These are phyloP conservation scores for Bombardia bombarda DNA, from an alignment of 495 filamentous ascomycete species.

Conservation along the genomic window DNA sequence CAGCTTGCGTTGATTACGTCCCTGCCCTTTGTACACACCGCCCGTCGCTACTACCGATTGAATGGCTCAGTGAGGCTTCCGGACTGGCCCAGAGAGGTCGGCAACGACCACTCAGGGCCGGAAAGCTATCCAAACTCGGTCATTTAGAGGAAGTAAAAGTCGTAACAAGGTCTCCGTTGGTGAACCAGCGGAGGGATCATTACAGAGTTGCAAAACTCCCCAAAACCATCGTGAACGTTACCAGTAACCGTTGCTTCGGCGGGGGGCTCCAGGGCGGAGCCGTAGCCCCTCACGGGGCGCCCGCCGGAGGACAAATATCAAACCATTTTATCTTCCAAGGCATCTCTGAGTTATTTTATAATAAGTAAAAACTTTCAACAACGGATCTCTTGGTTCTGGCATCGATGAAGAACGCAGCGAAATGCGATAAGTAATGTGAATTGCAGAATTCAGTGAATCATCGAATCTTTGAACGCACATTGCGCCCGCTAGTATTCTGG, in stretches of 20 bases:
- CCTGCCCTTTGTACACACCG: conserved; percentile 67
- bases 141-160: conserved; percentile 73
- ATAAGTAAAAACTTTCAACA: conserved; percentile 62
- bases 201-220: conserved; percentile 36
- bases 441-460: conserved; percentile 69
- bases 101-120: conserved; percentile 56
- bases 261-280: conserved; percentile 19
- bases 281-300: conserved; percentile 5
- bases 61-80: conserved; percentile 67
- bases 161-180: conserved; percentile 70
- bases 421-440: conserved; percentile 69
- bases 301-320: conserved; percentile 24
- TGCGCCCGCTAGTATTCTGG: conserved; percentile 56
- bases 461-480: conserved; percentile 62
- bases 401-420: conserved; percentile 68
- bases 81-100: conserved; percentile 57
- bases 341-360: conserved; percentile 28
- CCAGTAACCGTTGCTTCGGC: conserved; percentile 31
- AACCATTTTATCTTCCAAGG: conserved; percentile 21
- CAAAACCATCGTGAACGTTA: conserved; percentile 22
- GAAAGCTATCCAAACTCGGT: conserved; percentile 67
- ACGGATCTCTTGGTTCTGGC: conserved; percentile 65
- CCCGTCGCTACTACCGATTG: conserved; percentile 69
- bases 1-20: conserved; percentile 68
- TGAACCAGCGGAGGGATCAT: conserved; percentile 66